A percentile compares a stretch with the other conserved stretches of the same genome.
phyloP scores from a whole-genome alignment of 768 basidiomycete species.

The Tricholoma terreum region DNA sequence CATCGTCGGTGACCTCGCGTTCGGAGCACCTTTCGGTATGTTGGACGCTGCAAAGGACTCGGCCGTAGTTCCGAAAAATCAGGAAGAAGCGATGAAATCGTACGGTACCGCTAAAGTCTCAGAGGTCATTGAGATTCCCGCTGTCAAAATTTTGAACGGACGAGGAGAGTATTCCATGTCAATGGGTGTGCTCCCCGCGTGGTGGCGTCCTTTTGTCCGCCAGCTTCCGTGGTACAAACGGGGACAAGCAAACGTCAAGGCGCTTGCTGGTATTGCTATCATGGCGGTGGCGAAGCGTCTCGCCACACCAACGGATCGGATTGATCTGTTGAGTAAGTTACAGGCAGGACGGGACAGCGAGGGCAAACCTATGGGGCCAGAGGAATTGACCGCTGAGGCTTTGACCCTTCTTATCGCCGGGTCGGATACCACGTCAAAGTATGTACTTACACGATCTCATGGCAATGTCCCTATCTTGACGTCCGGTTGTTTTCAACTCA shows the following conservation, averaged over 20 bases:
- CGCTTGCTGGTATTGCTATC: slow-evolving; percentile 76
- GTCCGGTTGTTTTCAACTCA: neutral
- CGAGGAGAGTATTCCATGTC: slow-evolving; percentile 86
- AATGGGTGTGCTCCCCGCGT: slow-evolving; percentile 73
- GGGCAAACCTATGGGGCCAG: slow-evolving; percentile 78
- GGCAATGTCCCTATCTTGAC: slow-evolving; percentile 2
- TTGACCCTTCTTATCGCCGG: slow-evolving; percentile 85
- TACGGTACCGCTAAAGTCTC: slow-evolving; percentile 43
- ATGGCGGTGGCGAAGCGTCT: slow-evolving; percentile 79
- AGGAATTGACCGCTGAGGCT: slow-evolving; percentile 87
- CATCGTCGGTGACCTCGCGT: slow-evolving; percentile 85
- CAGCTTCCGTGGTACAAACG: slow-evolving; percentile 74
- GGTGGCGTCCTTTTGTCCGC: slow-evolving; percentile 63
- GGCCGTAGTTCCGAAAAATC: slow-evolving; percentile 62
- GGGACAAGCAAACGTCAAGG: slow-evolving; percentile 63
- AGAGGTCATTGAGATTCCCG: slow-evolving; percentile 65
- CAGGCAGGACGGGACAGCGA: slow-evolving; percentile 72
- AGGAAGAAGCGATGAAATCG: slow-evolving; percentile 50
- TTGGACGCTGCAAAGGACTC: slow-evolving; percentile 68
- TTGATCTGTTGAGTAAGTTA: slow-evolving; percentile 80
- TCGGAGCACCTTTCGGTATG: slow-evolving; percentile 91
- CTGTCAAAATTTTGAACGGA: slow-evolving; percentile 81
- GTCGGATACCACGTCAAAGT: slow-evolving; percentile 94
- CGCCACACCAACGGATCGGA: slow-evolving; percentile 63
- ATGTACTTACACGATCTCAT: slow-evolving; percentile 22